These are phyloP conservation scores for Arachnopeziza araneosa DNA, from an alignment of 2,329 filamentous ascomycete genomes.

Conservation along the genomic window DNA sequence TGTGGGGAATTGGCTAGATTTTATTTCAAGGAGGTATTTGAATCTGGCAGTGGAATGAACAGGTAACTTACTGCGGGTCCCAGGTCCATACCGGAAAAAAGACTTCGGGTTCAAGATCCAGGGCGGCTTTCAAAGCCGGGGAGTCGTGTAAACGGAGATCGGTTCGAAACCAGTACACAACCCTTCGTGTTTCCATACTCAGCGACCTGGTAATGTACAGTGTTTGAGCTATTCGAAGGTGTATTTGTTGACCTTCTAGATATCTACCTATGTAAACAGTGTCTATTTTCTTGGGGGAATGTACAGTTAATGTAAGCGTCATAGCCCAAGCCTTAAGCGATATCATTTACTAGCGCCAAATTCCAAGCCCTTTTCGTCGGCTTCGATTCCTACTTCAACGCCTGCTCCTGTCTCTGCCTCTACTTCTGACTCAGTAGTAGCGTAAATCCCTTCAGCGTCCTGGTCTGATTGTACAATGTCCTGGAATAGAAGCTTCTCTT, in stretches of 20 bases:
- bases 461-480: background rate
- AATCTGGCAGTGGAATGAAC: background rate
- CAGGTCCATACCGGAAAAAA: conserved; percentile 75
- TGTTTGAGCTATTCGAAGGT: background rate
- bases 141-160: conserved; percentile 75
- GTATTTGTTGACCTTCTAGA: too few species aligned
- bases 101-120: conserved; percentile 61
- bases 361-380: background rate
- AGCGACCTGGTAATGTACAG: background rate
- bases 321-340: background rate
- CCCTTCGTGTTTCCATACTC: conserved; percentile 40
- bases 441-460: background rate
- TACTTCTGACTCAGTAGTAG: background rate
- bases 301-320: background rate
- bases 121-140: conserved; percentile 64
- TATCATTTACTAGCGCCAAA: background rate
- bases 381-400: background rate
- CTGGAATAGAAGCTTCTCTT: background rate
- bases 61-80: conserved; percentile 54
- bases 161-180: conserved; percentile 76
- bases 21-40: too few species aligned
- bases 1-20: background rate
- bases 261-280: too few species aligned
- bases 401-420: background rate
- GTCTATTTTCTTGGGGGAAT: too few species aligned